A percentile compares a stretch with the other conserved stretches of the same genome.
These are phyloP conservation scores for Monsonia emarginata DNA, from an alignment of 441 rosid genomes.

Conservation along the genomic window DNA sequence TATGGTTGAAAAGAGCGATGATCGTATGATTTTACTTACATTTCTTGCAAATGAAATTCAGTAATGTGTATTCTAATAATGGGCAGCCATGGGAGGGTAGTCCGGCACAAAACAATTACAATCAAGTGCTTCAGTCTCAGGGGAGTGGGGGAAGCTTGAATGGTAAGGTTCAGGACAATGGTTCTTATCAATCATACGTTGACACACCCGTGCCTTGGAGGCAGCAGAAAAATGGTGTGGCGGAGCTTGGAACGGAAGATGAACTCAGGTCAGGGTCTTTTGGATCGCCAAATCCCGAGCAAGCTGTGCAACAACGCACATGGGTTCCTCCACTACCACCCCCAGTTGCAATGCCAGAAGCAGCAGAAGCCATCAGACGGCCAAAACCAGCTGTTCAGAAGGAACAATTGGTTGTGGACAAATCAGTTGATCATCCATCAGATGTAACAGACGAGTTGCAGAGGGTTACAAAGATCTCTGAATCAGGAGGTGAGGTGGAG, in stretches of 20 bases:
- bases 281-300: constrained; percentile 32
- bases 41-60: constrained; percentile 11
- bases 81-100: constrained; percentile 72
- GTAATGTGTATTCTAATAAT: constrained; percentile 3
- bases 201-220: constrained; percentile 50
- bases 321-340: constrained; percentile 98
- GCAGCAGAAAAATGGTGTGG: constrained; percentile 59
- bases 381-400: constrained; percentile 46
- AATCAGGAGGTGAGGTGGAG: constrained; percentile 39
- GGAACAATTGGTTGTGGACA: constrained; percentile 44
- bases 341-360: constrained; percentile 78
- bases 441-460: constrained; percentile 54
- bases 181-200: constrained; percentile 31
- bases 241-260: constrained; percentile 52
- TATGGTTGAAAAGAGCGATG: neutral
- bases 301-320: constrained; percentile 39
- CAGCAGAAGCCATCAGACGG: constrained; percentile 81
- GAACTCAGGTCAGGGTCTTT: constrained; percentile 26
- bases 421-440: constrained; percentile 22
- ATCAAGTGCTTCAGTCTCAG: constrained; percentile 30
- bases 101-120: constrained; percentile 36
- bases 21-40: neutral
- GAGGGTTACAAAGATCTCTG: constrained; percentile 54
- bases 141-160: constrained; percentile 28
- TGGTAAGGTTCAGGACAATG: constrained; percentile 32